A percentile compares a stretch with the other conserved stretches of the same genome.
Evolutionary conservation across 2,329 filamentous ascomycete genomes (phyloP).

Genomic region (Zasmidium citrigriseum): DNA sequence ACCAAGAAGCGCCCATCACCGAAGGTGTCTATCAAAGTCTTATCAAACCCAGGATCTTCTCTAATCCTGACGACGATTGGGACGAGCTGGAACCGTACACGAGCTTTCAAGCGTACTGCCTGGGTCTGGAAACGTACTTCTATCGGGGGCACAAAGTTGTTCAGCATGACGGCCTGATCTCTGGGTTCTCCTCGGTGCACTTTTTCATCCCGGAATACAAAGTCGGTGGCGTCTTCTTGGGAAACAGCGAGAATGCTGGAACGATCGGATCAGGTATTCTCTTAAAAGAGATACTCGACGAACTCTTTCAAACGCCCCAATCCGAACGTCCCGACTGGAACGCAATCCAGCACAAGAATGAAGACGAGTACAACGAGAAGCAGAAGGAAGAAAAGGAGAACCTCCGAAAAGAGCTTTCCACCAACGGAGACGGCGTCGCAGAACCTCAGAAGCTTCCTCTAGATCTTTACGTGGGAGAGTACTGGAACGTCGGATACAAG

Average conservation of each 20-base stretch:
- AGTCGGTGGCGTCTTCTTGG: slow-evolving; percentile 35
- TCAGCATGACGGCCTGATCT: slow-evolving; percentile 32
- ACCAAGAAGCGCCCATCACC: slow-evolving; percentile 30
- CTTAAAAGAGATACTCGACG: slow-evolving; percentile 29
- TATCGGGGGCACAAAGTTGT: slow-evolving; percentile 35
- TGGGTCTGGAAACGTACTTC: slow-evolving; percentile 31
- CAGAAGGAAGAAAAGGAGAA: slow-evolving; percentile 8
- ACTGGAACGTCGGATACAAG: slow-evolving; percentile 33
- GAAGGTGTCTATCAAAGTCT: slow-evolving; percentile 28
- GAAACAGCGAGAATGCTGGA: slow-evolving; percentile 27
- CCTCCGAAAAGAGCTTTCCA: slow-evolving; percentile 11
- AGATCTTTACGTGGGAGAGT: slow-evolving; percentile 26
- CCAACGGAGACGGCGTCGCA: slow-evolving; percentile 7
- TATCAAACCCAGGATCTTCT: slow-evolving; percentile 28
- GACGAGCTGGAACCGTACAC: slow-evolving; percentile 21
- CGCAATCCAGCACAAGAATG: slow-evolving; percentile 4
- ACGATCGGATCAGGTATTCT: slow-evolving; percentile 17
- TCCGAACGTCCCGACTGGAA: slow-evolving; percentile 23
- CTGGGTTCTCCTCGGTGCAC: slow-evolving; percentile 29
- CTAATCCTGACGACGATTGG: slow-evolving; percentile 17
- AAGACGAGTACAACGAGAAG: slow-evolving; percentile 2
- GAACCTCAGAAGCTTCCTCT: slow-evolving; percentile 22
- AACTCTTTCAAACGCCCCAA: slow-evolving; percentile 21
- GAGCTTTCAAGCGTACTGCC: slow-evolving; percentile 29
- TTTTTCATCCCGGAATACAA: slow-evolving; percentile 33